Evolutionary conservation across 225 moss, liverwort and hornwort genomes (phyloP).

Genomic region (Pseudoscleropodium purum): DNA sequence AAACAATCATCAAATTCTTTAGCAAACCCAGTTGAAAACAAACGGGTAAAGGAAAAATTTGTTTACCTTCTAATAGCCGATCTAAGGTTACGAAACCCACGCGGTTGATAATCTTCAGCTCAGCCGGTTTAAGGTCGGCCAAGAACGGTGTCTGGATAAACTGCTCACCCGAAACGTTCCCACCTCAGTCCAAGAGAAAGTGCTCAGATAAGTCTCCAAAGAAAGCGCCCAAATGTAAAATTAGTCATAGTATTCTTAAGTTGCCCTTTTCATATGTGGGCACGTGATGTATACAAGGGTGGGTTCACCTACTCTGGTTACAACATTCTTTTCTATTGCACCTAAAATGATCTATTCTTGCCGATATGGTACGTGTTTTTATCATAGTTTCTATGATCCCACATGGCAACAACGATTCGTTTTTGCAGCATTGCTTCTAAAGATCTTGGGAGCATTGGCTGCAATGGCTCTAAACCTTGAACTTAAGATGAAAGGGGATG

Average conservation of each 20-base stretch:
- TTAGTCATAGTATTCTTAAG: not conserved
- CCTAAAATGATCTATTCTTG: not conserved
- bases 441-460: too few species aligned
- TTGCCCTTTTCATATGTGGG: not conserved
- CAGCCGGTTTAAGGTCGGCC: not conserved
- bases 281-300: not conserved
- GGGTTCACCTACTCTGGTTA: too few species aligned
- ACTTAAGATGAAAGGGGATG: not conserved
- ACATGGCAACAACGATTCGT: not conserved
- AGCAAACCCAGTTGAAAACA: not conserved
- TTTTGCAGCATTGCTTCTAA: not conserved
- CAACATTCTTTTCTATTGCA: not conserved
- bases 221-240: not conserved
- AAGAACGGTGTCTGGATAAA: constrained; percentile 50
- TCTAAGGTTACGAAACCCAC: constrained; percentile 50
- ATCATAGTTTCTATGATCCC: not conserved
- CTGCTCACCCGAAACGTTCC: constrained; percentile 23
- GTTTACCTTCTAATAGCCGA: constrained; percentile 48
- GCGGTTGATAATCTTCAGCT: not conserved
- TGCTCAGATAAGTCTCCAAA: not conserved
- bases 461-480: not conserved
- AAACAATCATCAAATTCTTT: not conserved
- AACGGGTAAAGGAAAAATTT: not conserved
- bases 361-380: not conserved
- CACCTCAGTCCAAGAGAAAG: not conserved